Evolutionary conservation across 257 asterid genomes (phyloP).

Genomic region (Nicotiana paniculata): DNA sequence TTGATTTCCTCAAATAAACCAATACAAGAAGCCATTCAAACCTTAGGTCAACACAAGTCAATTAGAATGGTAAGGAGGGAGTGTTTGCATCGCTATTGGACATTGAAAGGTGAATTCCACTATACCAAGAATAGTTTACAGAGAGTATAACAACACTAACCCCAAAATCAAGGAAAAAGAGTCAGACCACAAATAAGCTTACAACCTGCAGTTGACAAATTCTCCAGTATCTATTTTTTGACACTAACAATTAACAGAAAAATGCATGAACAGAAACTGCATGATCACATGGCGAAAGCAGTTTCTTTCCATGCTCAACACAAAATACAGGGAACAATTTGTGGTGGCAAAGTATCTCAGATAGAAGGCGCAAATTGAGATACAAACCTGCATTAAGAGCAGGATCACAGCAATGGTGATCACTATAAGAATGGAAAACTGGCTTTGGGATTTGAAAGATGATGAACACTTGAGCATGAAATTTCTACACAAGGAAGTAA

Average conservation of each 20-base stretch:
- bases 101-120: background rate
- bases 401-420: slow-evolving; percentile 52
- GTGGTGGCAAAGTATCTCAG: background rate
- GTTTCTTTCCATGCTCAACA: background rate
- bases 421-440: slow-evolving; percentile 49
- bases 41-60: background rate
- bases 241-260: background rate
- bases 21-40: background rate
- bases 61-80: background rate
- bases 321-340: background rate
- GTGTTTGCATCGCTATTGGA: background rate
- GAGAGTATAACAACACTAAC: background rate
- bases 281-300: background rate
- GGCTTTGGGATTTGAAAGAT: slow-evolving; percentile 45
- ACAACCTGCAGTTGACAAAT: background rate
- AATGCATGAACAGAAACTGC: background rate
- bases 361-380: background rate
- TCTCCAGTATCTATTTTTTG: background rate
- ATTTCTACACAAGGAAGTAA: slow-evolving; percentile 35
- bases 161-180: background rate
- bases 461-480: slow-evolving; percentile 31
- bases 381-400: slow-evolving; percentile 82
- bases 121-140: background rate
- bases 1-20: background rate
- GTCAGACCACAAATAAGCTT: background rate